Conservation (phyloP, 169 alveolate genomes). For the Plasmodium inui region DNA sequence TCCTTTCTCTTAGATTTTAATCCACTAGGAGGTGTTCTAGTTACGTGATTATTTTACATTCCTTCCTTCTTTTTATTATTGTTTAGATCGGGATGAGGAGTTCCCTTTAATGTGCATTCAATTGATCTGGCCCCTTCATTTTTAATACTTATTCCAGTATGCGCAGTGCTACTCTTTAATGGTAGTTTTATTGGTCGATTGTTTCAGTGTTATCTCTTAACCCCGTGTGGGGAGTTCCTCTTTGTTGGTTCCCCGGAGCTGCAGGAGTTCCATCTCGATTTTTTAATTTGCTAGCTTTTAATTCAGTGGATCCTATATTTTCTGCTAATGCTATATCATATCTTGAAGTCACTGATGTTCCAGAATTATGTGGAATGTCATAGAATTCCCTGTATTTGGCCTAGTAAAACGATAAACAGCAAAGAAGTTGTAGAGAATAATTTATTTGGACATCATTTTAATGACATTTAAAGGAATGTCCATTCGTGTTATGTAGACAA, state of each 20-base stretch:
- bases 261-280: not conserved
- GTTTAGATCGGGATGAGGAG: not conserved
- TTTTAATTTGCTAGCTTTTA: not conserved
- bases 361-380: not conserved
- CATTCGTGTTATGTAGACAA: not conserved
- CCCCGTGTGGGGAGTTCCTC: not conserved
- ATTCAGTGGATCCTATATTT: not conserved
- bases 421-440: not conserved
- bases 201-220: too few species aligned
- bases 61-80: not conserved
- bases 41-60: too few species aligned
- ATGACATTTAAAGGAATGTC: not conserved
- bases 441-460: not conserved
- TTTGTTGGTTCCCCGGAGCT: not conserved
- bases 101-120: not conserved
- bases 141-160: too few species aligned
- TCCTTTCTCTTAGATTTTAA: not conserved
- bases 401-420: not conserved
- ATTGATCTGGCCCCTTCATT: not conserved
- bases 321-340: constrained; percentile 1
- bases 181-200: too few species aligned
- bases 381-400: not conserved
- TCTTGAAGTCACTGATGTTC: not conserved
- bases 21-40: too few species aligned
- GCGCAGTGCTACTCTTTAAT: too few species aligned